phyloP scores from a whole-genome alignment of 176 grass and related monocot genomes.

The Juncus inflexus region DNA sequence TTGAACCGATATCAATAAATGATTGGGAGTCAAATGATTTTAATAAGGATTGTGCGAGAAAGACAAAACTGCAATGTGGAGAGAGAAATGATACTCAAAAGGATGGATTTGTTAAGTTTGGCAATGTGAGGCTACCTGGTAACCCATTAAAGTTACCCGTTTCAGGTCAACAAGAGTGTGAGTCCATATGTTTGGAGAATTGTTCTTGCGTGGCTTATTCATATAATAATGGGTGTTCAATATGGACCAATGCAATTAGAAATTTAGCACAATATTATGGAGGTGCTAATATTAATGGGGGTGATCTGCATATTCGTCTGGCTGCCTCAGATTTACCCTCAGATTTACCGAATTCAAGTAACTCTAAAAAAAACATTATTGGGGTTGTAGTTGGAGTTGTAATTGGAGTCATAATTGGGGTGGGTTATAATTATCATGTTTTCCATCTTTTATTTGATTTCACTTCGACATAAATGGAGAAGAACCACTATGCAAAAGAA shows the following conservation, averaged over 20 bases:
- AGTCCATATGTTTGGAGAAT: conserved; percentile 22
- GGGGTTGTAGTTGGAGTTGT: neutral
- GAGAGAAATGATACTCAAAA: neutral
- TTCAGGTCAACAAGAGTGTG: conserved; percentile 28
- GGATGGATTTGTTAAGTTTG: conserved; percentile 35
- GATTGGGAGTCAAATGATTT: conserved; percentile 40
- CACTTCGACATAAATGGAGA: too few species aligned
- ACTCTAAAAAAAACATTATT: too few species aligned
- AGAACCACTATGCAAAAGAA: neutral
- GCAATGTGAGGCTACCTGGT: conserved; percentile 29
- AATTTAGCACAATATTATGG: conserved; percentile 35
- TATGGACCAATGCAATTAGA: conserved; percentile 40
- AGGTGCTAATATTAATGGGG: conserved; percentile 8
- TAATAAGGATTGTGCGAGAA: conserved; percentile 45
- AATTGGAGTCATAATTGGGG: conserved; percentile 9
- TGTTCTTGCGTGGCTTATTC: conserved; percentile 54
- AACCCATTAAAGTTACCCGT: conserved; percentile 12
- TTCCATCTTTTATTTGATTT: neutral
- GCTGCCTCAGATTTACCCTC: conserved; percentile 29
- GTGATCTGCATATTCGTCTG: conserved; percentile 40
- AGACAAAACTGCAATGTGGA: conserved; percentile 34
- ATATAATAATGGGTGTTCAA: conserved; percentile 29
- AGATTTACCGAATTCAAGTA: neutral
- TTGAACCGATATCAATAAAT: conserved; percentile 10
- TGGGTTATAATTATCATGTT: neutral